phyloP scores from a whole-genome alignment of 306 rosid species.

The Spatholobus suberectus region DNA sequence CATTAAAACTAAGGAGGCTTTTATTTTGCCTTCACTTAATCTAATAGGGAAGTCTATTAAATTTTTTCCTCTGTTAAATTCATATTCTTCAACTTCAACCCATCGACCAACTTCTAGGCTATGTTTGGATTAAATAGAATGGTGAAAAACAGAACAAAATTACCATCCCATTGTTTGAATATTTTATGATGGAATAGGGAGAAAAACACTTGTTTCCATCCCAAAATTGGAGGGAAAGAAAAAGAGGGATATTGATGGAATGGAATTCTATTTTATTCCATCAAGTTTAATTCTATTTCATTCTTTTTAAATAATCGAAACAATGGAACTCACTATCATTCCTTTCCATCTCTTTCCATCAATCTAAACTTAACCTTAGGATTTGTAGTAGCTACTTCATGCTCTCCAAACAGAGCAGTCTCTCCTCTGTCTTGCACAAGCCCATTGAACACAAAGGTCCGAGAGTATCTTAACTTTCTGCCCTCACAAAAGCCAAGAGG shows the following conservation, averaged over 20 bases:
- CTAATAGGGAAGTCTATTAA: background rate
- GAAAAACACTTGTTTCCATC: background rate
- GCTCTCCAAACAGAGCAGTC: background rate
- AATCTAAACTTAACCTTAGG: background rate
- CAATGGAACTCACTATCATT: background rate
- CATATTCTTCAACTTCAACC: background rate
- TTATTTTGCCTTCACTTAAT: background rate
- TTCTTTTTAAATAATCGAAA: background rate
- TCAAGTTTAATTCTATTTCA: too few species aligned
- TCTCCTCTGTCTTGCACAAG: background rate
- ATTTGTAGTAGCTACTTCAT: background rate
- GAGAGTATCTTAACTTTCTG: background rate
- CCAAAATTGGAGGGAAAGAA: background rate
- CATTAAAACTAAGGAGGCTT: background rate
- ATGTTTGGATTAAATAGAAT: background rate
- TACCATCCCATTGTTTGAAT: background rate
- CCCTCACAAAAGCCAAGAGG: background rate
- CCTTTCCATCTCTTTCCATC: background rate
- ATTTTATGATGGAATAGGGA: background rate
- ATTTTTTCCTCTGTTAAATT: background rate
- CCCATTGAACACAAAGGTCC: background rate
- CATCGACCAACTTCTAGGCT: background rate
- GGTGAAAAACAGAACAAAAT: background rate
- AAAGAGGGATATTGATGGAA: background rate
- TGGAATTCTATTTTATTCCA: background rate